phyloP scores from a whole-genome alignment of 306 rosid genomes.

The Dalbergia cultrata region DNA sequence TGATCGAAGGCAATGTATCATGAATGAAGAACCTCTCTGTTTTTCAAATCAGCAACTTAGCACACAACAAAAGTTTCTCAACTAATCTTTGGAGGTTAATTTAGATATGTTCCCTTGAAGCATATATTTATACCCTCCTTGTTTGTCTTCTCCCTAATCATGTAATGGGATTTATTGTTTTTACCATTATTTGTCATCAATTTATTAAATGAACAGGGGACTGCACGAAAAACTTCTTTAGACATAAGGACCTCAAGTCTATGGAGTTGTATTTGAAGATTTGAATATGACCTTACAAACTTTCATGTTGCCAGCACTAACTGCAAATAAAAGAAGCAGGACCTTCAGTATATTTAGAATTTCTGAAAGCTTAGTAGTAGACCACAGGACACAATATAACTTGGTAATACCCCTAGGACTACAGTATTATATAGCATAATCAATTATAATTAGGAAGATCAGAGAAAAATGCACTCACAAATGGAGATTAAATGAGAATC shows the following conservation, averaged over 20 bases:
- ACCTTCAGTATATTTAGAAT: conserved; percentile 5
- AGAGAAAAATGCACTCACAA: conserved; percentile 1
- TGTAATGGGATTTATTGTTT: neutral
- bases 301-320: conserved; percentile 1
- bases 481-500: conserved; percentile 36
- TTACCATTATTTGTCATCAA: neutral
- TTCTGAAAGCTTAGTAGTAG: conserved; percentile 11
- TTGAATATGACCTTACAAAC: conserved; percentile 34
- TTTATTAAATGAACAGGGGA: neutral
- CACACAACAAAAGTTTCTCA: conserved; percentile 9
- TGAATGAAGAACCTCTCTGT: neutral
- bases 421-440: conserved; percentile 13
- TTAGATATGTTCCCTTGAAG: neutral
- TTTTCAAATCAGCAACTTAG: conserved; percentile 14
- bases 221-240: neutral
- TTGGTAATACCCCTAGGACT: conserved; percentile 12
- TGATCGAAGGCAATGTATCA: neutral
- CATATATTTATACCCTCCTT: neutral
- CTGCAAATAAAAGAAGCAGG: conserved; percentile 1
- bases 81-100: conserved; percentile 18
- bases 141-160: neutral
- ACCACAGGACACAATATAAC: neutral
- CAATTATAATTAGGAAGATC: conserved; percentile 19
- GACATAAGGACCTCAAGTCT: conserved; percentile 13
- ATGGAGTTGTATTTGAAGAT: neutral